Evolutionary conservation across 345 rosid species (phyloP), one percentile per base, ranked within the genome.

Genomic region (Hypericum perforatum): DNA sequence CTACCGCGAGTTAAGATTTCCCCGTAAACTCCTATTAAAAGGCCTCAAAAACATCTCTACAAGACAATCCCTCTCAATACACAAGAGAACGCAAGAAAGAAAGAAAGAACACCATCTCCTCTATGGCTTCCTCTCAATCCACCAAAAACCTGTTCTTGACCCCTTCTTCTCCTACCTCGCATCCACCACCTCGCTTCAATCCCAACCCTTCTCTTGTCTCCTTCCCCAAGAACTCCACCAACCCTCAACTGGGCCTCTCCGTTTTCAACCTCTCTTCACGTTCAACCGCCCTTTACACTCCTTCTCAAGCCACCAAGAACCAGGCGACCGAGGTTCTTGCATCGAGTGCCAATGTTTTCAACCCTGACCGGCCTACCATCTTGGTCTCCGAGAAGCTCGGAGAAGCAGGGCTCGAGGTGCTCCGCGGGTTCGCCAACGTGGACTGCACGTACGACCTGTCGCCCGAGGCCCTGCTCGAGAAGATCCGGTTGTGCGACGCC

Each of bases 391-490:
- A 63, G 52, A 57, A 63, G 62, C 62, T 56, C 9, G 32, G 32
- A 4, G 32, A 22, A 1, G 32, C 32, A 4, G 32, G 32, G 32
- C 32, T 22, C 2, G 32, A 1, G 32, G 1, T 22, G 32, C 4
- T 22, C 2, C 1, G 4, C 2, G 2, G 4, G 32, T 22, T 22
- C 32, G 32, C 32, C 32, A 22, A 22, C 32, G 32, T 22, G 32
- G 32, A 22, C 4, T 63, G 66, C 43, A 54, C 66, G 1, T 63
- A 63, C 56, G 54, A 56, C 40, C 60, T 63, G 32, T 36, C 61
- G 11, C 62, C 57, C 6, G 67, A 57, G 43, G 67, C 56, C 39
- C 78, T 87, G 57, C 62, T 63, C 52, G 49, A 61, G 13, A 63
- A 56, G 56, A 63, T 57, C 67, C 49, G 61, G 15, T 57, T 63